phyloP scores from a whole-genome alignment of 495 filamentous ascomycete genomes.

The Chaetomium cochliodes region DNA sequence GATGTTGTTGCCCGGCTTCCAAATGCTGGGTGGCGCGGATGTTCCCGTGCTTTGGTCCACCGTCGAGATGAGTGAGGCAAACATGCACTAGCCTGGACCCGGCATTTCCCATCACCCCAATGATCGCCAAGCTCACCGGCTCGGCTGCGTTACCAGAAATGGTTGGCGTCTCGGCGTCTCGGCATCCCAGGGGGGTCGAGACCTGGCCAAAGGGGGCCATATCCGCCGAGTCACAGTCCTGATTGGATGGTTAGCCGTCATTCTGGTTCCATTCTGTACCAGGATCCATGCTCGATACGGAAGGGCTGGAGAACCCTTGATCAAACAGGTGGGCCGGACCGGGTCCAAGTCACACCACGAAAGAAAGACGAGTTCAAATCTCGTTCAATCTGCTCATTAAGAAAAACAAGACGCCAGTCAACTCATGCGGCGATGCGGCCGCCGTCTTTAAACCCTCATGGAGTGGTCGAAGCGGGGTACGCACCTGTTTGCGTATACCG shows the following conservation, averaged over 20 bases:
- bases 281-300: not conserved
- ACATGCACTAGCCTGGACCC: no score
- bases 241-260: not conserved
- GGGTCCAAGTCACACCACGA: not conserved
- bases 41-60: no score
- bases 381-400: not conserved
- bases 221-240: not conserved
- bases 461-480: slow-evolving; percentile 6
- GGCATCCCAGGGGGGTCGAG: not conserved
- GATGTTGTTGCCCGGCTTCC: no score
- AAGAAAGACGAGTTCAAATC: not conserved
- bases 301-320: not conserved
- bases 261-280: no score
- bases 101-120: no score
- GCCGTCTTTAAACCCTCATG: not conserved
- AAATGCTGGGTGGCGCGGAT: no score
- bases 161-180: not conserved
- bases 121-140: no score
- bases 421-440: not conserved
- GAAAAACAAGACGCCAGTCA: not conserved
- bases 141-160: not conserved
- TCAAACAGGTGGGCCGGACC: not conserved
- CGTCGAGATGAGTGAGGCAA: no score
- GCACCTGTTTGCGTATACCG: not conserved
- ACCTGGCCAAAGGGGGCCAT: not conserved